Percentiles rank a stretch among this genome's conserved stretches.
Evolutionary conservation across 176 grass and related monocot genomes (phyloP).

Genomic region (maize (Zea mays)): DNA sequence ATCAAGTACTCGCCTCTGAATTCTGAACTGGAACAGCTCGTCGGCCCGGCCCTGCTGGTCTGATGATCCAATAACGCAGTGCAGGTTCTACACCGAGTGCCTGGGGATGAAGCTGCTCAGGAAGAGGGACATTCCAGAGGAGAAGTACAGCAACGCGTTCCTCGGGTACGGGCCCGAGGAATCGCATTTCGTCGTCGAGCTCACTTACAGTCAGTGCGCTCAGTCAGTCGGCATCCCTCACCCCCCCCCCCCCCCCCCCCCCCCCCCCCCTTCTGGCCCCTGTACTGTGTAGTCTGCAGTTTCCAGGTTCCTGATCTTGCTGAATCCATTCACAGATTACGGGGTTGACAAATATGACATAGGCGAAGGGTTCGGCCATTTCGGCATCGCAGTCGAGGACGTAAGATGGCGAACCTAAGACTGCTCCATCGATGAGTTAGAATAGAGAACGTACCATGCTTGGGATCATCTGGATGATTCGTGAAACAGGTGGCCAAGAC

Average conservation of each 20-base stretch:
- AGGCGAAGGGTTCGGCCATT: conserved; percentile 71
- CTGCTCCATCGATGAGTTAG: not conserved
- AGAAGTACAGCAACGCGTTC: conserved; percentile 76
- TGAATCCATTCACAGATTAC: conserved; percentile 58
- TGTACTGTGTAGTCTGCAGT: not conserved
- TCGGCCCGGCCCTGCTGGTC: too few relatives aligned
- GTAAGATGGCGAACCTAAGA: conserved; percentile 29
- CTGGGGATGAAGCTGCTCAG: conserved; percentile 92
- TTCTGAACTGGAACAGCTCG: too few relatives aligned
- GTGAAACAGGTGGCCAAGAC: conserved; percentile 54
- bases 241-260: too few relatives aligned
- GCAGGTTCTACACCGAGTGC: conserved; percentile 90
- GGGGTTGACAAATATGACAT: conserved; percentile 78
- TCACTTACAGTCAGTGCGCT: conserved; percentile 68
- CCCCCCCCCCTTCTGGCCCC: too few relatives aligned
- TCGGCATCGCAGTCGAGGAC: conserved; percentile 76
- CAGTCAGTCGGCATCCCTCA: not conserved
- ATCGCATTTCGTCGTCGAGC: conserved; percentile 72
- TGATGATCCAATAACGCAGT: not conserved
- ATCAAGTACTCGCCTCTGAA: conserved; percentile 49
- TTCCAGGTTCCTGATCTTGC: not conserved
- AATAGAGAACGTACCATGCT: not conserved
- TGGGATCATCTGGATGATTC: not conserved
- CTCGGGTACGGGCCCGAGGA: conserved; percentile 90
- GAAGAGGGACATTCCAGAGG: conserved; percentile 80